A percentile compares a stretch with the other conserved stretches of the same genome.
These are phyloP conservation scores for Akanthomyces dipterigenus DNA, from an alignment of 2,329 filamentous ascomycete species.

Conservation along the genomic window DNA sequence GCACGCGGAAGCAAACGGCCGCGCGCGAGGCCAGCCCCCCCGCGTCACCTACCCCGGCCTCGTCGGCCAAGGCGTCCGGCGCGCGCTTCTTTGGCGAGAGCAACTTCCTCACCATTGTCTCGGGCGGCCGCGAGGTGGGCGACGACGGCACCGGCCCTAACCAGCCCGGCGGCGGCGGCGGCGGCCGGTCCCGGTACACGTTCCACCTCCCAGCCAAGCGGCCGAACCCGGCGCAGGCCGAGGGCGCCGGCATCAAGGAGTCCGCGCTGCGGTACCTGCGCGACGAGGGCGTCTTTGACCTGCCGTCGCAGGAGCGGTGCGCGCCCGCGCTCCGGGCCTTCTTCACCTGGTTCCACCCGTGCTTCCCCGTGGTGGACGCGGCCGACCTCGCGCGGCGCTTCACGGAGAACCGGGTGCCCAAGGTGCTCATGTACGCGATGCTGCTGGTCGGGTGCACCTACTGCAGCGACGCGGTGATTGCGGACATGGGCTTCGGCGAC, in stretches of 20 bases:
- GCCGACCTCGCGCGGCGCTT: conserved; percentile 34
- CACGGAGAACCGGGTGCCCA: conserved; percentile 36
- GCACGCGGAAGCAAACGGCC: conserved; percentile 8
- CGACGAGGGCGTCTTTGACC: conserved; percentile 36
- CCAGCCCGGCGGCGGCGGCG: conserved; percentile 13
- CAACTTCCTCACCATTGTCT: conserved; percentile 31
- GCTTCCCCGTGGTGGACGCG: conserved; percentile 47
- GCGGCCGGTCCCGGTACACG: conserved; percentile 18
- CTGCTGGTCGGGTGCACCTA: conserved; percentile 49
- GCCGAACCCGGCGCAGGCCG: conserved; percentile 16
- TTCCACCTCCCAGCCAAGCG: conserved; percentile 26
- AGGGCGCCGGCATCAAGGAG: conserved; percentile 33
- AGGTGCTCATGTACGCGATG: conserved; percentile 44
- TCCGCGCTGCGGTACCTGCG: conserved; percentile 42
- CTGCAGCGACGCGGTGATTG: conserved; percentile 39
- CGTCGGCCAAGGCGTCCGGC: conserved; percentile 19
- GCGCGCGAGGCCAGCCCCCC: conserved; percentile 5
- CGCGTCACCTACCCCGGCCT: conserved; percentile 7
- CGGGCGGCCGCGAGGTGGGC: conserved; percentile 15
- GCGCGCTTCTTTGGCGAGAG: conserved; percentile 33
- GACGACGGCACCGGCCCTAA: background rate
- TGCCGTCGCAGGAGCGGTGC: conserved; percentile 36
- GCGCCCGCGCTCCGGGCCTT: conserved; percentile 42
- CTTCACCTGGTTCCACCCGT: conserved; percentile 51
- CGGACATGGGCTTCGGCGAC: conserved; percentile 38